A percentile compares a stretch with the other conserved stretches of the same genome.
phyloP scores from a whole-genome alignment of 108 stramenopile genomes.

The Stephanodiscus triporus region DNA sequence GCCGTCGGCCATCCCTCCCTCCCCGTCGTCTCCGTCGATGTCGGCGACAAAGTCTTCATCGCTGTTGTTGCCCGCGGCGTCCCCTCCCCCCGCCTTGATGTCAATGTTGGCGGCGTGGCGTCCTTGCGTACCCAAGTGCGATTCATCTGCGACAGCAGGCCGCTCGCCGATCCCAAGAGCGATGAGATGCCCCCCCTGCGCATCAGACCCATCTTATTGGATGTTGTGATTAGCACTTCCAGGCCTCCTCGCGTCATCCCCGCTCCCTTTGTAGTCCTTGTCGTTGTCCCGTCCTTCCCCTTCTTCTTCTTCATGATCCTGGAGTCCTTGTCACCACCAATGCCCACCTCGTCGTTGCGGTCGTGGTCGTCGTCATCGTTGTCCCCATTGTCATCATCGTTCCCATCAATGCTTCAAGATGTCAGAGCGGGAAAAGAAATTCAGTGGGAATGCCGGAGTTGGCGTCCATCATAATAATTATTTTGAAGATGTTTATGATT shows the following conservation, averaged over 20 bases:
- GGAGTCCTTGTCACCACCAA: neutral
- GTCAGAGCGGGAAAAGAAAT: too few relatives aligned
- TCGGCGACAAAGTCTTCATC: too few relatives aligned
- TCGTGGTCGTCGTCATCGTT: conserved; percentile 27
- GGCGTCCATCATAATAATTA: too few relatives aligned
- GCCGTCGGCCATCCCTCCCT: conserved; percentile 5
- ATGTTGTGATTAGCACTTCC: conserved; percentile 72
- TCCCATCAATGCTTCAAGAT: too few relatives aligned
- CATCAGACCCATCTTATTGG: conserved; percentile 88
- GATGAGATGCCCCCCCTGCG: conserved; percentile 58
- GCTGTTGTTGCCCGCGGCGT: too few relatives aligned
- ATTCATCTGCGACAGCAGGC: conserved; percentile 59
- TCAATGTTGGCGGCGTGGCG: neutral
- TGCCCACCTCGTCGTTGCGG: conserved; percentile 6
- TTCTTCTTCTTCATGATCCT: neutral
- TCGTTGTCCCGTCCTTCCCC: conserved; percentile 19
- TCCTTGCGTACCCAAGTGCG: conserved; percentile 75
- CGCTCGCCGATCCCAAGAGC: conserved; percentile 43
- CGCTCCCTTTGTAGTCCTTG: conserved; percentile 1
- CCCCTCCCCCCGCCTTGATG: conserved; percentile 5
- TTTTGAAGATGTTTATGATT: too few relatives aligned
- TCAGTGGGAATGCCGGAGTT: too few relatives aligned
- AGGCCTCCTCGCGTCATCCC: conserved; percentile 1
- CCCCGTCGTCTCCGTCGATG: conserved; percentile 24
- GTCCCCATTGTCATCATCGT: conserved; percentile 14